phyloP scores from a whole-genome alignment of 2,329 filamentous ascomycete species.

The Trichoderma hamatum region DNA sequence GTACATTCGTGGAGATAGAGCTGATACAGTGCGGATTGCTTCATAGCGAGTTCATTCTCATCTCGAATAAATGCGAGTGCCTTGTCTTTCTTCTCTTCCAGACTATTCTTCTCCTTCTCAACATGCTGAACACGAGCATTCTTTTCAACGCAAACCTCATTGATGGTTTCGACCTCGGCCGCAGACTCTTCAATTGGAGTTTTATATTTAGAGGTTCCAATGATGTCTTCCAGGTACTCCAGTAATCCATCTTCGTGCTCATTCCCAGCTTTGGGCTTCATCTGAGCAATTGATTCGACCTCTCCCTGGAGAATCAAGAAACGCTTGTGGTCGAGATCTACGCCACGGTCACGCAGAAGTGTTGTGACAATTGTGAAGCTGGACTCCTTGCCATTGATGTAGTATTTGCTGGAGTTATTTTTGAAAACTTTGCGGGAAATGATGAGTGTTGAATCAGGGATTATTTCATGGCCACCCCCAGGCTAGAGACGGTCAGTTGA shows the following conservation, averaged over 20 bases:
- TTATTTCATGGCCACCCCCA: slow-evolving; percentile 71
- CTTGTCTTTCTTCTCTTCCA: slow-evolving; percentile 97
- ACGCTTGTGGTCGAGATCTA: slow-evolving; percentile 96
- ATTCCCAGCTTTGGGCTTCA: slow-evolving; percentile 94
- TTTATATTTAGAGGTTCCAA: slow-evolving; percentile 98
- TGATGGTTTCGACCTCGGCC: slow-evolving; percentile 84
- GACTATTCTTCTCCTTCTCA: slow-evolving; percentile 89
- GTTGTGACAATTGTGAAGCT: slow-evolving; percentile 92
- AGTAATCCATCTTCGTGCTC: slow-evolving; percentile 96
- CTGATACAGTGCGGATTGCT: slow-evolving; percentile 91
- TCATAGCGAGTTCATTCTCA: slow-evolving; percentile 88
- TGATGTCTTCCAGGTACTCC: slow-evolving; percentile 97
- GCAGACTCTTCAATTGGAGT: slow-evolving; percentile 93
- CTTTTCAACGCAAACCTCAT: slow-evolving; percentile 95
- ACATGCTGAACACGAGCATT: slow-evolving; percentile 94
- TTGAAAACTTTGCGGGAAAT: slow-evolving; percentile 94
- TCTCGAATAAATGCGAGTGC: slow-evolving; percentile 86
- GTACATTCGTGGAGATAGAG: slow-evolving; percentile 86
- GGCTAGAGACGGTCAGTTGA: slow-evolving; percentile 50
- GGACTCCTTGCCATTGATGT: slow-evolving; percentile 86
- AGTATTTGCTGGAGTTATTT: slow-evolving; percentile 98
- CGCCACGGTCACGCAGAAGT: slow-evolving; percentile 81
- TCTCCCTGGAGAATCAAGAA: slow-evolving; percentile 97
- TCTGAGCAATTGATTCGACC: slow-evolving; percentile 97
- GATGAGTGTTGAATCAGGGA: slow-evolving; percentile 82